phyloP scores from a whole-genome alignment of 805 yeast genomes.

The Pichia phayaonensis region DNA sequence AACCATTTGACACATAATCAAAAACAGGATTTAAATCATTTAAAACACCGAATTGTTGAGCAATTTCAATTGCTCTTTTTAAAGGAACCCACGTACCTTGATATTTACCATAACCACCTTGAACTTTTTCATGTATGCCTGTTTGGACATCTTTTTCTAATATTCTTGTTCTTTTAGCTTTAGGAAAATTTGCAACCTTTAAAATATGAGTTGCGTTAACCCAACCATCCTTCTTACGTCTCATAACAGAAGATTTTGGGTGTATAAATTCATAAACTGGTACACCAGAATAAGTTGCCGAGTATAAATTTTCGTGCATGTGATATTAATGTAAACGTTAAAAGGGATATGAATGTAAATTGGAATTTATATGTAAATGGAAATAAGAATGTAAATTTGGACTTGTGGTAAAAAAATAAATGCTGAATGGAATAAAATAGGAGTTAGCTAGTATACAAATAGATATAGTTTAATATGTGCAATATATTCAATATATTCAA shows the following conservation, averaged over 20 bases:
- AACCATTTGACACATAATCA: conserved; percentile 47
- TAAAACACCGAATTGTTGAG: conserved; percentile 55
- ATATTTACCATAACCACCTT: conserved; percentile 95
- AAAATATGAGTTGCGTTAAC: conserved; percentile 92
- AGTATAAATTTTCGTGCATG: conserved; percentile 37
- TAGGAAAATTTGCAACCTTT: conserved; percentile 89
- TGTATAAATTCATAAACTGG: conserved; percentile 74
- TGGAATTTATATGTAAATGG: not conserved
- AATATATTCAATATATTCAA: not conserved
- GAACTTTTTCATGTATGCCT: conserved; percentile 86
- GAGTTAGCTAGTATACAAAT: not conserved
- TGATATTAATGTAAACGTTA: not conserved
- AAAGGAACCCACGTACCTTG: conserved; percentile 97
- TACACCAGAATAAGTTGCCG: conserved; percentile 73
- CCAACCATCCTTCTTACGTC: conserved; percentile 72
- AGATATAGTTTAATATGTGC: not conserved
- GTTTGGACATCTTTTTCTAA: conserved; percentile 89
- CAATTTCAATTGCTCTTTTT: conserved; percentile 61
- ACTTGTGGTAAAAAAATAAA: not conserved
- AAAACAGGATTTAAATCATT: conserved; percentile 59
- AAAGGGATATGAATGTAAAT: not conserved
- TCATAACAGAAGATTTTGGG: conserved; percentile 68
- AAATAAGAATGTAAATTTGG: not conserved
- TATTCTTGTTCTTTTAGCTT: conserved; percentile 87
- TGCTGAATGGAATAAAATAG: not conserved